Evolutionary conservation across 2,329 filamentous ascomycete species (phyloP).

Genomic region (Clonostachys rhizophaga): DNA sequence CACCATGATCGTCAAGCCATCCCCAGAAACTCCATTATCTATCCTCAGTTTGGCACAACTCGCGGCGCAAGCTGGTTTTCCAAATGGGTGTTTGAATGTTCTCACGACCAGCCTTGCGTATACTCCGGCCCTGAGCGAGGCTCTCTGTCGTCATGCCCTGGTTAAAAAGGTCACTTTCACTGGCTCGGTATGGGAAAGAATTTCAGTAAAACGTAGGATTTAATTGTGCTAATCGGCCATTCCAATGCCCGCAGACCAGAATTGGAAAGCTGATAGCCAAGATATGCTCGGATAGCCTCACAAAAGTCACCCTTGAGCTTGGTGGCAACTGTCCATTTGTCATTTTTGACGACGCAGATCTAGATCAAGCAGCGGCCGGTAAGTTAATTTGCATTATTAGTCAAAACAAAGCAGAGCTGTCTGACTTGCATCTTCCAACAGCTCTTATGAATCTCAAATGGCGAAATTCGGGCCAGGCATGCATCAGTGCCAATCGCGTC

Average conservation of each 20-base stretch:
- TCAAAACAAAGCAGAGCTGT: too few species aligned
- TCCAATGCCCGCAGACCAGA: slow-evolving; percentile 28
- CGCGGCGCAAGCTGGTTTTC: slow-evolving; percentile 68
- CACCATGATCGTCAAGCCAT: slow-evolving; percentile 73
- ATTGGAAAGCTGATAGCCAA: slow-evolving; percentile 67
- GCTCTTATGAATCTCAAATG: slow-evolving; percentile 39
- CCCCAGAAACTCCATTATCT: slow-evolving; percentile 70
- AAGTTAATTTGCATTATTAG: background rate
- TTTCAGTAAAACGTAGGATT: background rate
- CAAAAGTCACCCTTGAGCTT: slow-evolving; percentile 62
- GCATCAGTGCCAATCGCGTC: slow-evolving; percentile 45
- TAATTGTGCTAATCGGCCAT: background rate
- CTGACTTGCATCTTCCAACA: slow-evolving; percentile 49
- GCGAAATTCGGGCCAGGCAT: slow-evolving; percentile 51
- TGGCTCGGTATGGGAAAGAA: slow-evolving; percentile 42
- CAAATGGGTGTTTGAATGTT: slow-evolving; percentile 70
- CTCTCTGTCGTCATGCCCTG: slow-evolving; percentile 61
- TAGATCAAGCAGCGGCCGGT: slow-evolving; percentile 15
- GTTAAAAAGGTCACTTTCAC: slow-evolving; percentile 76
- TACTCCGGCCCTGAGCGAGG: slow-evolving; percentile 60
- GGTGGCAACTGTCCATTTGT: slow-evolving; percentile 64
- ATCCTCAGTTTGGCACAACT: slow-evolving; percentile 56
- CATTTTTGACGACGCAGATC: slow-evolving; percentile 62
- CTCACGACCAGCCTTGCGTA: slow-evolving; percentile 52
- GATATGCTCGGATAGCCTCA: slow-evolving; percentile 26